Conservation (phyloP, 495 filamentous ascomycete species). For the Arthonia radiata region DNA sequence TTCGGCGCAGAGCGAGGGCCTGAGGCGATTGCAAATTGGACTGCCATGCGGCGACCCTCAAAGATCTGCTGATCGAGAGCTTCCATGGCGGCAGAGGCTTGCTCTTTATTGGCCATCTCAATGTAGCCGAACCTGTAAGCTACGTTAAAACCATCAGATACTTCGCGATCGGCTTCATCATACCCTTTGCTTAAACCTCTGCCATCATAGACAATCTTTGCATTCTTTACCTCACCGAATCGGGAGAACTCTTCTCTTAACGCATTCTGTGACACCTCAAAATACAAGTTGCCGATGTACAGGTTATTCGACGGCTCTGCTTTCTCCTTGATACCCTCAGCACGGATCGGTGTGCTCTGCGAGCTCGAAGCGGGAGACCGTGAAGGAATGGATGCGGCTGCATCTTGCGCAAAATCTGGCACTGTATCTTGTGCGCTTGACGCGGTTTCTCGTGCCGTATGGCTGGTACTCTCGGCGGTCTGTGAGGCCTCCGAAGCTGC, state of each 20-base stretch:
- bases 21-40: constrained; percentile 22
- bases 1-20: too few relatives aligned
- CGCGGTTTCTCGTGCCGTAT: too few relatives aligned
- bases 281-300: constrained; percentile 73
- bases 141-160: constrained; percentile 1
- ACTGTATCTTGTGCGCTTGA: too few relatives aligned
- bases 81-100: constrained; percentile 34
- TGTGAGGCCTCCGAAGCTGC: too few relatives aligned
- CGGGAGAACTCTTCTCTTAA: constrained; percentile 12
- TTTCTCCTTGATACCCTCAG: too few relatives aligned
- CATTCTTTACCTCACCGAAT: constrained; percentile 27
- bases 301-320: constrained; percentile 15
- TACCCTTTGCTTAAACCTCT: constrained; percentile 77
- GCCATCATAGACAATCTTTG: constrained; percentile 36
- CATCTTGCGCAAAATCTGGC: too few relatives aligned
- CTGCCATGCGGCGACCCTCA: constrained; percentile 50
- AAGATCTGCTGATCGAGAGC: constrained; percentile 42
- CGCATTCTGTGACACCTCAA: constrained; percentile 30
- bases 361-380: too few relatives aligned
- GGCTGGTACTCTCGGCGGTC: too few relatives aligned
- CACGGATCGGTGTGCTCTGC: too few relatives aligned
- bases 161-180: constrained; percentile 6
- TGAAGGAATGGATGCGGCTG: too few relatives aligned
- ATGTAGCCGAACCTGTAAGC: constrained; percentile 55
- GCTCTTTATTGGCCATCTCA: constrained; percentile 29